These are phyloP conservation scores for Rosa persica DNA, from an alignment of 306 rosid genomes.

Conservation along the genomic window DNA sequence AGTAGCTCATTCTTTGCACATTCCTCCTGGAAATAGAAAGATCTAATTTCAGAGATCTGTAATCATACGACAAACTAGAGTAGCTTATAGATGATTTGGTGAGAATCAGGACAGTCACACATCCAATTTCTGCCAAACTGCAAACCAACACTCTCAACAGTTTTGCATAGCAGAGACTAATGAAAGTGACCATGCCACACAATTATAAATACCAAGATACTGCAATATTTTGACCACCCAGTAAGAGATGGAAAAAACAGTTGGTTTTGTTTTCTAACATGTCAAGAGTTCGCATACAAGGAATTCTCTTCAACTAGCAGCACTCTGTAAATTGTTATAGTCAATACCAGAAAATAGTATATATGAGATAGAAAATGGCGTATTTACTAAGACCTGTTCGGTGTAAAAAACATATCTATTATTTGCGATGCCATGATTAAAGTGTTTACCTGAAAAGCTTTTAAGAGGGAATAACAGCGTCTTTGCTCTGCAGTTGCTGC, in stretches of 20 bases:
- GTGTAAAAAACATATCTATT: not conserved
- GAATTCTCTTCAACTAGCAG: not conserved
- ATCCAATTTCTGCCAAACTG: constrained; percentile 13
- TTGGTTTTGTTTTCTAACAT: not conserved
- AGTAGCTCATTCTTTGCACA: constrained; percentile 54
- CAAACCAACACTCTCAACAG: not conserved
- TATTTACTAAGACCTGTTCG: not conserved
- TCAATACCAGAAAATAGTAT: not conserved
- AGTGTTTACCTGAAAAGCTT: constrained; percentile 72
- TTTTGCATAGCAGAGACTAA: not conserved
- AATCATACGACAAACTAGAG: constrained; percentile 17
- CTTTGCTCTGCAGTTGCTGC: constrained; percentile 62
- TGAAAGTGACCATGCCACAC: not conserved
- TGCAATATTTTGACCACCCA: not conserved
- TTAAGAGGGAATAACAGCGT: constrained; percentile 62
- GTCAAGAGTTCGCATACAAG: not conserved
- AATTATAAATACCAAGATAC: not conserved
- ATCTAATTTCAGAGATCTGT: constrained; percentile 4
- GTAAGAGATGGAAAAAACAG: not conserved
- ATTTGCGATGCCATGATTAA: constrained; percentile 1
- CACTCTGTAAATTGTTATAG: not conserved
- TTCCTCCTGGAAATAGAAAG: constrained; percentile 60
- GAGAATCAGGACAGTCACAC: not conserved
- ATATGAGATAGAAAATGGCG: not conserved
- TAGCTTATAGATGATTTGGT: constrained; percentile 8